Evolutionary conservation across 352 stramenopile species (phyloP).

Genomic region (Pythium apleroticum): DNA sequence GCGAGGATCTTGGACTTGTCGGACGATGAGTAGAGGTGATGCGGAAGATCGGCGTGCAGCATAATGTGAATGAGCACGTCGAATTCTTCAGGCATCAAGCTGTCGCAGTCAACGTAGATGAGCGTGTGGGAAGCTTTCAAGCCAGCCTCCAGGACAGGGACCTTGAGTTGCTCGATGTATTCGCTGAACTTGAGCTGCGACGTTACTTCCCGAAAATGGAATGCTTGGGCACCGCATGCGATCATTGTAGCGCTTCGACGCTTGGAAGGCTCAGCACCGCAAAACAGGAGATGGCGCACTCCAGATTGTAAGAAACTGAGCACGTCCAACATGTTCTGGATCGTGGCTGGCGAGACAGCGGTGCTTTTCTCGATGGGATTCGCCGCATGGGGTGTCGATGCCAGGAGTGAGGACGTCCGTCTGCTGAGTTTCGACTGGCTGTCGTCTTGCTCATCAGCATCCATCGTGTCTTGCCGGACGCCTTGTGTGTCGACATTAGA

Average conservation of each 20-base stretch:
- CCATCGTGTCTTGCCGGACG: neutral
- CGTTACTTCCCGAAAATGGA: constrained; percentile 52
- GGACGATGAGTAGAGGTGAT: constrained; percentile 42
- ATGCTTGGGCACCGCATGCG: constrained; percentile 50
- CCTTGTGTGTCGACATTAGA: constrained; percentile 3
- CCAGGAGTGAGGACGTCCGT: neutral
- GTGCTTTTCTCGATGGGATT: constrained; percentile 34
- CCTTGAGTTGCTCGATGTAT: constrained; percentile 54
- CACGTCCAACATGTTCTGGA: constrained; percentile 55
- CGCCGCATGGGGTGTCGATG: constrained; percentile 11
- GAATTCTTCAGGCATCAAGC: constrained; percentile 37
- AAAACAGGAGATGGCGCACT: constrained; percentile 39
- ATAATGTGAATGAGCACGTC: constrained; percentile 44
- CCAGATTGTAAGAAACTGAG: constrained; percentile 51
- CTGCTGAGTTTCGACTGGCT: neutral
- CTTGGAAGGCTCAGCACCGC: constrained; percentile 40
- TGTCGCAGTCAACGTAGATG: constrained; percentile 58
- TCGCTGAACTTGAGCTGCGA: constrained; percentile 29
- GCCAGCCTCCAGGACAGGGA: constrained; percentile 43
- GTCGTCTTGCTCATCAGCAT: neutral
- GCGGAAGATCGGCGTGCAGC: constrained; percentile 41
- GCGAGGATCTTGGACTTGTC: constrained; percentile 54
- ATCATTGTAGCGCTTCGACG: constrained; percentile 45
- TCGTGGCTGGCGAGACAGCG: constrained; percentile 27
- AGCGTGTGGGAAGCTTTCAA: constrained; percentile 50